These are phyloP conservation scores for Pseudogymnoascus sp. DNA, from an alignment of 2,329 filamentous ascomycete species.

Conservation along the genomic window DNA sequence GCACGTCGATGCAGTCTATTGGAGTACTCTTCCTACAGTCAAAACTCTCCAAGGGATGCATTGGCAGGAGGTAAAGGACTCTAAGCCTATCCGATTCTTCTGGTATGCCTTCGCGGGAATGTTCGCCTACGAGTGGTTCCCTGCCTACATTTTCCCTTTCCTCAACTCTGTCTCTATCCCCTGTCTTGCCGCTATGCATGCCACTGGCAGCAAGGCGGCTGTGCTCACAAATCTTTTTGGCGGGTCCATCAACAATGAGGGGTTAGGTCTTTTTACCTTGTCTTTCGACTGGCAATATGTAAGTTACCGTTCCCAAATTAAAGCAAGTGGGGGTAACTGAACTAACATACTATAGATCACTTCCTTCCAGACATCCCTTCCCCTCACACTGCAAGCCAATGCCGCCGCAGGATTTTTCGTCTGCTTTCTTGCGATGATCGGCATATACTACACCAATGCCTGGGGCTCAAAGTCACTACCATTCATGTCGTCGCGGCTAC, in stretches of 20 bases:
- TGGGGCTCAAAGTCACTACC: slow-evolving; percentile 38
- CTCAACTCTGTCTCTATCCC: slow-evolving; percentile 39
- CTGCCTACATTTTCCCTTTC: slow-evolving; percentile 42
- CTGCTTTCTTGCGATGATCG: slow-evolving; percentile 45
- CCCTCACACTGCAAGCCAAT: slow-evolving; percentile 46
- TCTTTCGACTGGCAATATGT: slow-evolving; percentile 43
- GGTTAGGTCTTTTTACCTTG: slow-evolving; percentile 37
- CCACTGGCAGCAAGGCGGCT: slow-evolving; percentile 39
- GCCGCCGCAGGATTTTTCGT: slow-evolving; percentile 40
- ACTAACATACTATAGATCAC: slow-evolving; percentile 39
- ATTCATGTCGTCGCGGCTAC: slow-evolving; percentile 40
- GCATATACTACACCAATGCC: slow-evolving; percentile 38
- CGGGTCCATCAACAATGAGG: slow-evolving; percentile 41
- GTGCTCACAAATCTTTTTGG: slow-evolving; percentile 45
- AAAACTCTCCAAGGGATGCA: slow-evolving; percentile 38
- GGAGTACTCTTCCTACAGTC: slow-evolving; percentile 35
- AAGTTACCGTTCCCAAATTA: slow-evolving; percentile 28
- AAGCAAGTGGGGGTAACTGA: slow-evolving; percentile 15
- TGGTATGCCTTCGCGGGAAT: slow-evolving; percentile 37
- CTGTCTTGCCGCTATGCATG: slow-evolving; percentile 40
- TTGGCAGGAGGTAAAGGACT: slow-evolving; percentile 33
- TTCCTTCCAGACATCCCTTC: slow-evolving; percentile 47
- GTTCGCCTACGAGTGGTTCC: slow-evolving; percentile 44
- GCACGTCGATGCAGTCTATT: slow-evolving; percentile 45
- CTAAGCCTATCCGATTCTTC: slow-evolving; percentile 37